These are phyloP conservation scores for Scleromitrula shiraiana DNA, from an alignment of 2,329 filamentous ascomycete genomes.

Conservation along the genomic window DNA sequence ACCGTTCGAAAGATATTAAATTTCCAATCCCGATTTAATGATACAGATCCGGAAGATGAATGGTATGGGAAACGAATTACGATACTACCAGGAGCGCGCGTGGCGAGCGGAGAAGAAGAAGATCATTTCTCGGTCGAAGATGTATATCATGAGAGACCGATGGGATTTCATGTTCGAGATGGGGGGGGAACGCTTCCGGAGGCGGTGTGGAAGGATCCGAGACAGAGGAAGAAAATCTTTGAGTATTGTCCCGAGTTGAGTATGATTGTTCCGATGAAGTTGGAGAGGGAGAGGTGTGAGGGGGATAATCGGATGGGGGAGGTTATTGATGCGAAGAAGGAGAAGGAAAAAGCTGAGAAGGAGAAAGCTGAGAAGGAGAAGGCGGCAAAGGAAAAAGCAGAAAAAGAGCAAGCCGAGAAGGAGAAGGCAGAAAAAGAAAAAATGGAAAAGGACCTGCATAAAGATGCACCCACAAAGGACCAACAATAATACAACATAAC, in stretches of 20 bases:
- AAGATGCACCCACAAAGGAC: no score
- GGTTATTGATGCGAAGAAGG: background rate
- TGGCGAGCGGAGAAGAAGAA: slow-evolving; percentile 35
- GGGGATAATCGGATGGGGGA: slow-evolving; percentile 6
- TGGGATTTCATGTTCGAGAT: slow-evolving; percentile 46
- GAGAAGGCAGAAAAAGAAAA: no score
- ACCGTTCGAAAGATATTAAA: slow-evolving; percentile 40
- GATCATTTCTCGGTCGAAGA: slow-evolving; percentile 43
- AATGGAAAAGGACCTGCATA: no score
- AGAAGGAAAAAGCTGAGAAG: no score
- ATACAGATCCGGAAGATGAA: slow-evolving; percentile 45
- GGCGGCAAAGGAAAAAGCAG: no score
- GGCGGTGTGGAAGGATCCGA: slow-evolving; percentile 39
- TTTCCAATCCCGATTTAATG: slow-evolving; percentile 43
- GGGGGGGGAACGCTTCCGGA: slow-evolving; percentile 36
- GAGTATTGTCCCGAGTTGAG: slow-evolving; percentile 49
- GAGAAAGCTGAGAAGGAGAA: no score
- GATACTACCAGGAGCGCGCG: slow-evolving; percentile 40
- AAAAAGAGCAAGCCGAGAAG: no score
- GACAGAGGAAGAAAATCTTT: slow-evolving; percentile 40
- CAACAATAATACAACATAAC: no score
- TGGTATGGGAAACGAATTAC: slow-evolving; percentile 46
- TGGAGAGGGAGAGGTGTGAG: slow-evolving; percentile 29
- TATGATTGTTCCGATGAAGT: slow-evolving; percentile 50
- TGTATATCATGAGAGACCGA: slow-evolving; percentile 40